Percentiles rank a stretch among this genome's conserved stretches.
These are phyloP conservation scores for Pseudoscleropodium purum DNA, from an alignment of 225 moss, liverwort and hornwort species.

Conservation along the genomic window DNA sequence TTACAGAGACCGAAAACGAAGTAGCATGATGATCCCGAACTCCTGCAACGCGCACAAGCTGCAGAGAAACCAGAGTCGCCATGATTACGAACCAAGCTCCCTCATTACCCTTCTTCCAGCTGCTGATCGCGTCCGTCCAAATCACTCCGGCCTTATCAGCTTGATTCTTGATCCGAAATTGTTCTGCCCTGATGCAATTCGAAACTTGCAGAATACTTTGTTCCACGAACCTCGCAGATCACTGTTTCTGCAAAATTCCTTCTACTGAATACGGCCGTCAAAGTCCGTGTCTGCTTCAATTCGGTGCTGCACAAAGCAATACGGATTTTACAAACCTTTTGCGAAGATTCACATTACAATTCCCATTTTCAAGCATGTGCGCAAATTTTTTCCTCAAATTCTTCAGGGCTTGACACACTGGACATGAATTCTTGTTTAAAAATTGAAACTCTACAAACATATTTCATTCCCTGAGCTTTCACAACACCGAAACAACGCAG, in stretches of 20 bases:
- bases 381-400: not conserved
- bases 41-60: conserved; percentile 34
- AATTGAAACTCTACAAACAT: not conserved
- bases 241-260: not conserved
- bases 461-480: not conserved
- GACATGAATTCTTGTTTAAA: not conserved
- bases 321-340: not conserved
- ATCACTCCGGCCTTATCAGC: not conserved
- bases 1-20: conserved; percentile 23
- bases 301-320: conserved; percentile 2
- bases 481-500: not conserved
- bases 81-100: conserved; percentile 34
- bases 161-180: not conserved
- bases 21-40: conserved; percentile 10
- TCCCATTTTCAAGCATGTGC: not conserved
- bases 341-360: not conserved
- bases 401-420: not conserved
- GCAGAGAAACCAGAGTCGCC: conserved; percentile 41
- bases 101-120: conserved; percentile 36
- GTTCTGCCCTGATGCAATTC: not conserved
- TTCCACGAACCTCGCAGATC: not conserved
- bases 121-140: conserved; percentile 3
- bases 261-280: not conserved
- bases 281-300: not conserved
- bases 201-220: not conserved